phyloP scores from a whole-genome alignment of 371 early-diverging fungal species.

The Mucor indicus region DNA sequence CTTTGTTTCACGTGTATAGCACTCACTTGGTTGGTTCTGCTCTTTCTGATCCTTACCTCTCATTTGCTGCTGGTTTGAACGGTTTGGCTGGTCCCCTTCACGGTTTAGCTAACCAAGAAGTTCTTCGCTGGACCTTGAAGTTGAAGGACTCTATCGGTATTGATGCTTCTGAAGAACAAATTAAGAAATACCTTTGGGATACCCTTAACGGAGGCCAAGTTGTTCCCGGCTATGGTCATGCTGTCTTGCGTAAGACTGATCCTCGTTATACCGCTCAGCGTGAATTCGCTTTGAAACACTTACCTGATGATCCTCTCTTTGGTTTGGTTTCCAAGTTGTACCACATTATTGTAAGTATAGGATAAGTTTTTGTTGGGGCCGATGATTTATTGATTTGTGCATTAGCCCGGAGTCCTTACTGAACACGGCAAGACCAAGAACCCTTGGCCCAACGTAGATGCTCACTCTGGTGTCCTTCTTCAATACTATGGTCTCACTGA shows the following conservation, averaged over 20 bases:
- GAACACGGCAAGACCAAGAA: slow-evolving; percentile 99
- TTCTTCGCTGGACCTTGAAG: slow-evolving; percentile 94
- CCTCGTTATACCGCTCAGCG: slow-evolving; percentile 98
- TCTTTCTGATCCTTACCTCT: slow-evolving; percentile 97
- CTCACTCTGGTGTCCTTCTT: slow-evolving; percentile 96
- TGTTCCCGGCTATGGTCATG: slow-evolving; percentile 98
- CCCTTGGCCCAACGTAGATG: slow-evolving; percentile 99
- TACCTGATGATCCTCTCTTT: slow-evolving; percentile 95
- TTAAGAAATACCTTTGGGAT: slow-evolving; percentile 94
- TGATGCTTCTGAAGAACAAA: slow-evolving; percentile 84
- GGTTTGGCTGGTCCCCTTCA: slow-evolving; percentile 98
- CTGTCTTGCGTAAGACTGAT: slow-evolving; percentile 93
- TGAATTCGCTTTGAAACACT: slow-evolving; percentile 97
- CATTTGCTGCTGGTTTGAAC: slow-evolving; percentile 96
- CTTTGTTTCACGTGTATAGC: slow-evolving; percentile 20
- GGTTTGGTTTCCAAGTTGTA: slow-evolving; percentile 93
- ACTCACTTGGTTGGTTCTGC: slow-evolving; percentile 96
- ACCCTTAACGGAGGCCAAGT: slow-evolving; percentile 95
- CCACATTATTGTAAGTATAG: slow-evolving; percentile 73
- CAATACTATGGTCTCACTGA: slow-evolving; percentile 95
- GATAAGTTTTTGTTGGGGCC: too few species aligned
- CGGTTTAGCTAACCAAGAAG: slow-evolving; percentile 99
- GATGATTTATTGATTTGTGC: neutral
- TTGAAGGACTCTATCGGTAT: slow-evolving; percentile 85
- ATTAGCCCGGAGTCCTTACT: slow-evolving; percentile 84